phyloP scores from a whole-genome alignment of 331 rosid genomes.

The Malus hybrid region DNA sequence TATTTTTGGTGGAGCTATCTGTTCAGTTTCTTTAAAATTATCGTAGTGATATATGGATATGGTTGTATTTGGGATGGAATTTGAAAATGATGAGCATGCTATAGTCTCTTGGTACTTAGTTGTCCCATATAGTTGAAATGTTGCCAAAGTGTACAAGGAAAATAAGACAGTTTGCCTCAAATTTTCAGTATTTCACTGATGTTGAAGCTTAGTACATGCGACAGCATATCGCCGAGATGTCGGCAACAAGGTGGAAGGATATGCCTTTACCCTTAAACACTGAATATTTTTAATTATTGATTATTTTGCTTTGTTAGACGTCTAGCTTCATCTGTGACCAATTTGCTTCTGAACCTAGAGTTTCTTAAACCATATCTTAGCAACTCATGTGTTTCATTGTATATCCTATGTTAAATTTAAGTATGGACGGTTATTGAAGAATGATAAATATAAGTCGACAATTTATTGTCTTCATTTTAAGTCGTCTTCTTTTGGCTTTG shows the following conservation, averaged over 20 bases:
- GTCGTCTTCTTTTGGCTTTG: constrained; percentile 18
- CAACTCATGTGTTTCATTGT: neutral
- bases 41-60: neutral
- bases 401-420: neutral
- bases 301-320: neutral
- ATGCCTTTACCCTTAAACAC: neutral
- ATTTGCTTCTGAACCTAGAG: neutral
- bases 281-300: neutral
- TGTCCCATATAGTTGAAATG: neutral
- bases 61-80: neutral
- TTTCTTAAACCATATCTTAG: neutral
- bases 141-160: neutral
- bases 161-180: neutral
- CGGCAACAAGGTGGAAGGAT: neutral
- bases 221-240: neutral
- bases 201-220: neutral
- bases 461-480: constrained; percentile 1
- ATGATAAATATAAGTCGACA: neutral
- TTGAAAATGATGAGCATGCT: neutral
- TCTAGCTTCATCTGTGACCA: neutral
- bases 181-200: neutral
- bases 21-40: neutral
- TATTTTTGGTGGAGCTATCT: neutral
- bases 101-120: neutral
- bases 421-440: neutral